Percentiles rank a stretch among this genome's conserved stretches.
Conservation (phyloP, 352 stramenopile genomes). For the Thalassiosira livingstoniorum region DNA sequence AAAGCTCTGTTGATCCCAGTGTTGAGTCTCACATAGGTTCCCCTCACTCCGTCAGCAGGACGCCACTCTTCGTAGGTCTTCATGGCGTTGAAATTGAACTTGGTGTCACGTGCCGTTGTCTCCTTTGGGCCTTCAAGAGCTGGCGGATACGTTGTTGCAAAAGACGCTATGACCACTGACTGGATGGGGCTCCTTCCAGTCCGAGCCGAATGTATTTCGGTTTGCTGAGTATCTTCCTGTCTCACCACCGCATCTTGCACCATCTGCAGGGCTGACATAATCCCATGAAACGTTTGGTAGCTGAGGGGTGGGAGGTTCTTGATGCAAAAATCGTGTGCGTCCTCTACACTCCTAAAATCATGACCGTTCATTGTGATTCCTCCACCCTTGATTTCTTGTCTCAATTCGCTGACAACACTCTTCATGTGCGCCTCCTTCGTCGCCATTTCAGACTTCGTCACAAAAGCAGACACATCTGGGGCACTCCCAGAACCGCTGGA, state of each 20-base stretch:
- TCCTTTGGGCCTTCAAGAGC: constrained; percentile 1
- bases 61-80: not conserved
- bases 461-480: too few species aligned
- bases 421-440: not conserved
- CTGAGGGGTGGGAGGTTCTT: not conserved
- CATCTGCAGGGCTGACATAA: constrained; percentile 1
- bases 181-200: not conserved
- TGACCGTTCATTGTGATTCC: not conserved
- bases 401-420: not conserved
- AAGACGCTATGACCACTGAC: constrained; percentile 1
- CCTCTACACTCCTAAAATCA: not conserved
- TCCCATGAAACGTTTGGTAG: not conserved
- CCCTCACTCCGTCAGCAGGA: not conserved
- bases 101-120: not conserved
- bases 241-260: not conserved
- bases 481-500: too few species aligned
- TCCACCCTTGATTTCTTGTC: not conserved
- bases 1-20: too few species aligned
- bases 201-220: not conserved
- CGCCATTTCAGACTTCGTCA: too few species aligned
- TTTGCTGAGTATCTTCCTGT: not conserved
- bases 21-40: too few species aligned
- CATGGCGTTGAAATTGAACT: not conserved
- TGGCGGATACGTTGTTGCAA: not conserved
- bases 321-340: not conserved